phyloP scores from a whole-genome alignment of 768 basidiomycete species.

The Candolleomyces efflorescens region DNA sequence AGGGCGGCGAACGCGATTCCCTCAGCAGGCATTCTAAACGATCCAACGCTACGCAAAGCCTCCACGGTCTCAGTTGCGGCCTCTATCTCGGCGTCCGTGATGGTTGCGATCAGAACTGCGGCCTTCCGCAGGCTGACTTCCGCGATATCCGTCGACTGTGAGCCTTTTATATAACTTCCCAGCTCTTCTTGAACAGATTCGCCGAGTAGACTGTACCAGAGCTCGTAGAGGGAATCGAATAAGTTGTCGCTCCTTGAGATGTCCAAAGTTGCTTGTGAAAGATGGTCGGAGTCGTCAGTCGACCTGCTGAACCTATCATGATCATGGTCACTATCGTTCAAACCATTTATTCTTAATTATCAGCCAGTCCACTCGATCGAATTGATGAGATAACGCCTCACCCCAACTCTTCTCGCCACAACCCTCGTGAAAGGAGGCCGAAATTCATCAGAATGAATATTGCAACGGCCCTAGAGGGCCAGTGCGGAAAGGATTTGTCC shows the following conservation, averaged over 20 bases:
- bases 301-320: too few relatives aligned
- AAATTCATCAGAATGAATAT: too few relatives aligned
- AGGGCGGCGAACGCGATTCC: neutral
- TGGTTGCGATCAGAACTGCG: neutral
- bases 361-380: too few relatives aligned
- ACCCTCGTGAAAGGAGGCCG: too few relatives aligned
- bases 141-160: neutral
- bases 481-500: too few relatives aligned
- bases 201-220: neutral
- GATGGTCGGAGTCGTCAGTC: too few relatives aligned
- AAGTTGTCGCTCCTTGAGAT: neutral
- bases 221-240: neutral
- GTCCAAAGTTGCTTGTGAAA: too few relatives aligned
- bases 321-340: too few relatives aligned
- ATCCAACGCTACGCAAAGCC: neutral
- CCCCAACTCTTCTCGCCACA: too few relatives aligned
- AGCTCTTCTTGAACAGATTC: neutral
- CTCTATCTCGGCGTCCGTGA: neutral
- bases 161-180: neutral
- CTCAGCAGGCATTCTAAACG: neutral
- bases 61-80: neutral
- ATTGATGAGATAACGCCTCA: too few relatives aligned
- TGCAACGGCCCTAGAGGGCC: too few relatives aligned
- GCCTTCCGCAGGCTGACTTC: neutral
- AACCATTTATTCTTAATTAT: too few relatives aligned